Evolutionary conservation across 305 asterid genomes (phyloP).

Genomic region (Fraxinus floribunda): DNA sequence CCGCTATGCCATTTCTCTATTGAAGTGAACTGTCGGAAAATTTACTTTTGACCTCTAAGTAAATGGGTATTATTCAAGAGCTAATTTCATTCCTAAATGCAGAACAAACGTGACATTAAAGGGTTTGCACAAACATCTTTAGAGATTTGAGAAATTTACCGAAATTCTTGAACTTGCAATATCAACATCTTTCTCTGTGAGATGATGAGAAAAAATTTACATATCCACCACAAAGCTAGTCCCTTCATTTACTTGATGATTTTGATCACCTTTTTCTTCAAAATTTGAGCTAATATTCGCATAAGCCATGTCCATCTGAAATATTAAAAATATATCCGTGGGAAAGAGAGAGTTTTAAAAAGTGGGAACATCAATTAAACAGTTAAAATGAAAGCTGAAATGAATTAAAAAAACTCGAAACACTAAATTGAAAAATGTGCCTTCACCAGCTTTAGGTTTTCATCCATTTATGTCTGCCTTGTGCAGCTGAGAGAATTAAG

Average conservation of each 20-base stretch:
- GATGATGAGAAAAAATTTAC: conserved; percentile 50
- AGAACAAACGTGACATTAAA: too few relatives aligned
- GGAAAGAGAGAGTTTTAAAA: not conserved
- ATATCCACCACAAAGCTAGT: conserved; percentile 63
- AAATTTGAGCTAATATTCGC: conserved; percentile 28
- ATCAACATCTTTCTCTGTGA: conserved; percentile 43
- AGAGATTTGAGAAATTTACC: conserved; percentile 34
- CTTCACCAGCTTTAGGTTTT: conserved; percentile 37
- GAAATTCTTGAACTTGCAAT: conserved; percentile 53
- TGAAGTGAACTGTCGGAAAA: too few relatives aligned
- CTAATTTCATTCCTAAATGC: too few relatives aligned
- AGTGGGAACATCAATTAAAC: conserved; percentile 25
- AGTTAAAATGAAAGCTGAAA: conserved; percentile 15
- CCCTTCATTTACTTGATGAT: conserved; percentile 26
- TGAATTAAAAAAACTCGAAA: not conserved
- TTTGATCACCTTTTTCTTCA: conserved; percentile 31
- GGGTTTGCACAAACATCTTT: not conserved
- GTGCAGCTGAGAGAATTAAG: not conserved
- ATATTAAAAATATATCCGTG: not conserved
- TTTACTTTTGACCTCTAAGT: too few relatives aligned
- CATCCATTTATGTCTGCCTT: conserved; percentile 26
- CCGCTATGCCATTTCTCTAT: too few relatives aligned
- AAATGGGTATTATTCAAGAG: too few relatives aligned
- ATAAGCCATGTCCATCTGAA: conserved; percentile 44
- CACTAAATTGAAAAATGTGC: not conserved